Base-by-base conservation (phyloP, 2,329 filamentous ascomycete species). In the Curvularia eragrostidis region DNA sequence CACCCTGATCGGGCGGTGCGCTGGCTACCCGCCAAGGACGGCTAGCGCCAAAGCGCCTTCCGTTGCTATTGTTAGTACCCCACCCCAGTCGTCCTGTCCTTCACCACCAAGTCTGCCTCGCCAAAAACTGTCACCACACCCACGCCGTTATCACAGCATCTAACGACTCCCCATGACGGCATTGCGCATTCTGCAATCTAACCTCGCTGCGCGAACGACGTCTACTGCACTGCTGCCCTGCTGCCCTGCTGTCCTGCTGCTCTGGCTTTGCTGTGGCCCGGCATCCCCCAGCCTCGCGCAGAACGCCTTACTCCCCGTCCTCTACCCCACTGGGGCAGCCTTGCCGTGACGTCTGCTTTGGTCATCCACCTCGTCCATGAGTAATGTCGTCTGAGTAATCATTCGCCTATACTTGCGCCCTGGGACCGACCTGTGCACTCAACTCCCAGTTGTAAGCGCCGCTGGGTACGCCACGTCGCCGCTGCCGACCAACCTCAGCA, bases 401-500 rank as follows among this genome's bases (percentile, higher is more conserved):
- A 30, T 39, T 53, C 52, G 41, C 21, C 46, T 32, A 26, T 41
- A 36, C n/a, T n/a, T n/a, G n/a, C n/a, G n/a, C 32, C 44, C 34
- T 36, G 8, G 15, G 2, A 3, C 34, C 15, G 34, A 36, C 34
- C 34, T 36, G 15, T 36, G 34, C 34, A 18, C 34, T 36, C n/a
- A 7, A 26, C 24, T n/a, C n/a, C n/a, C n/a, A n/a, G n/a, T 8
- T 59, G 54, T 64, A 64, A 66, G 65, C 65, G 65, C 65, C 53
- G 57, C 54, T 58, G n/a, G 54, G 43, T 41, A 47, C 52, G 55
- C 59, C 51, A 58, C 57, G 52, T 48, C 42, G 44, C 52, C 42
- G 18, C 42, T 50, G 13, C 48, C 28, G 24, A 44, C 59, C 52
- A 44, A 54, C 38, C 48, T 64, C 61, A 60, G 53, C 59, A 57